Conservation (phyloP, 345 rosid species). For the Euclidium syriacum region DNA sequence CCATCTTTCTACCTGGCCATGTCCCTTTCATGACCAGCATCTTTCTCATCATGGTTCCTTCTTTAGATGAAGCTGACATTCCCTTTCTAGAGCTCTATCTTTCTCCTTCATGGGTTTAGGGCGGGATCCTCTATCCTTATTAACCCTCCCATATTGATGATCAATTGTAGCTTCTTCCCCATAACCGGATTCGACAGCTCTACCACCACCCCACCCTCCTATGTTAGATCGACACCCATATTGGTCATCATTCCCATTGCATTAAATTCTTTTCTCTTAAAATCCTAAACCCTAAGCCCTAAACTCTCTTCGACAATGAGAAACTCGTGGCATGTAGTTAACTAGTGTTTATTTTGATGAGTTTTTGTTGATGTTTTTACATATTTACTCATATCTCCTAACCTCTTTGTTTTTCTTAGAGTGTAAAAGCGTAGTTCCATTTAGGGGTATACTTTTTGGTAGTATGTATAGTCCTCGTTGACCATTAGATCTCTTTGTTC, state of each 20-base stretch:
- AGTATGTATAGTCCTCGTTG: too few species aligned
- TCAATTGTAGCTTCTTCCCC: slow-evolving; percentile 86
- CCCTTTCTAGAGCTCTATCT: slow-evolving; percentile 62
- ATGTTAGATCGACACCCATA: slow-evolving; percentile 52
- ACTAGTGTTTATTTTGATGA: too few species aligned
- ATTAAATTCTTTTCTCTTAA: too few species aligned
- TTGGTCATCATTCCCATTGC: slow-evolving; percentile 78
- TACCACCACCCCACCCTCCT: slow-evolving; percentile 70
- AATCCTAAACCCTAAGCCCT: too few species aligned
- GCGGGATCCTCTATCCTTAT: slow-evolving; percentile 62
- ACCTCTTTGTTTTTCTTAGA: too few species aligned
- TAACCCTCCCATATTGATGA: slow-evolving; percentile 67
- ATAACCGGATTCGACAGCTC: slow-evolving; percentile 78
- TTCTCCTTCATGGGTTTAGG: slow-evolving; percentile 50
- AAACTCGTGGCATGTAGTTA: too few species aligned
- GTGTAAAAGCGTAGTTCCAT: too few species aligned
- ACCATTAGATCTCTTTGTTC: too few species aligned
- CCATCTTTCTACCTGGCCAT: slow-evolving; percentile 54
- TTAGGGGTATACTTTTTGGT: too few species aligned
- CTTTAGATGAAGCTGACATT: slow-evolving; percentile 79
- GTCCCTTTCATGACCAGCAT: slow-evolving; percentile 49
- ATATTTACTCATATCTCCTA: too few species aligned
- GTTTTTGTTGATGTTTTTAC: too few species aligned
- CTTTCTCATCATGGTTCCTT: slow-evolving; percentile 69
- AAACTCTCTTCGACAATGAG: too few species aligned